A percentile compares a stretch with the other conserved stretches of the same genome.
phyloP scores from a whole-genome alignment of 495 filamentous ascomycete species.

The Aspergillus campestris region DNA sequence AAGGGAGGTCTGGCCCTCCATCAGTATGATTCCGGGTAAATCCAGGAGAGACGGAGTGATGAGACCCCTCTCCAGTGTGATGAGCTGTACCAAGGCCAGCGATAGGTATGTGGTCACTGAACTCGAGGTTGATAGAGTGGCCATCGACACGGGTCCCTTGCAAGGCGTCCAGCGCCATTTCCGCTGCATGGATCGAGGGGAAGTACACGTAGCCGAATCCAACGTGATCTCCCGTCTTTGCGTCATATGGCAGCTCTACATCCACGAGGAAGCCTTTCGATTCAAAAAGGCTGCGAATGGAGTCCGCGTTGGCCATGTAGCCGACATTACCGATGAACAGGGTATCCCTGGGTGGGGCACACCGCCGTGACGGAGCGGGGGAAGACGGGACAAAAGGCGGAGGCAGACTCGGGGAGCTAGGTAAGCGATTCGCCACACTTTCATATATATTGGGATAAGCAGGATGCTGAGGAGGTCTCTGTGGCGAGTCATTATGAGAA shows the following conservation, averaged over 20 bases:
- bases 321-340: constrained; percentile 90
- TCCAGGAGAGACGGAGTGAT: not conserved
- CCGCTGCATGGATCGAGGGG: constrained; percentile 66
- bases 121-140: constrained; percentile 83
- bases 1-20: not conserved
- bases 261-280: constrained; percentile 60
- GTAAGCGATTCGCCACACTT: no score
- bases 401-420: no score
- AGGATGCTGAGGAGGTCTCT: no score
- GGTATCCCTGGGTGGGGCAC: constrained; percentile 47
- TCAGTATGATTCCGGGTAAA: not conserved
- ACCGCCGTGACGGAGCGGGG: no score
- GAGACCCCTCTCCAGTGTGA: constrained; percentile 1
- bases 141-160: constrained; percentile 71
- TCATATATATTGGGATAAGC: no score
- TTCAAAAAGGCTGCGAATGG: constrained; percentile 66
- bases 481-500: no score
- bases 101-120: constrained; percentile 40
- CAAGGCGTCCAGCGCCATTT: constrained; percentile 61
- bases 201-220: constrained; percentile 91
- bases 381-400: no score
- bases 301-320: constrained; percentile 68
- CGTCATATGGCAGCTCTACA: constrained; percentile 79
- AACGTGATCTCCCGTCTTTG: constrained; percentile 70
- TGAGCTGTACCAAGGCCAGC: constrained; percentile 1